These are phyloP conservation scores for Karstenula rhodostoma DNA, from an alignment of 2,329 filamentous ascomycete species.

Conservation along the genomic window DNA sequence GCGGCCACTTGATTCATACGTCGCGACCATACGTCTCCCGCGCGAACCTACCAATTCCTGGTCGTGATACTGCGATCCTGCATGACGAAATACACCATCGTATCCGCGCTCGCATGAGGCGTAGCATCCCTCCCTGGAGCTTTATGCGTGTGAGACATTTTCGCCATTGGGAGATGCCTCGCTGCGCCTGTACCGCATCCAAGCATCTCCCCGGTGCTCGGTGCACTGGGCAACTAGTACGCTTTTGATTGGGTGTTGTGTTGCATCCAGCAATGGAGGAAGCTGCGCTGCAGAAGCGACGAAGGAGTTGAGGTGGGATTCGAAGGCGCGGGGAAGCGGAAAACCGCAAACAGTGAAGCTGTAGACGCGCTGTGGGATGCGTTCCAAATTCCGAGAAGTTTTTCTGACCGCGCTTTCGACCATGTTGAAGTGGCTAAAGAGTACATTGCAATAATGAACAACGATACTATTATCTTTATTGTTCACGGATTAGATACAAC, in stretches of 20 bases:
- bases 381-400: background rate
- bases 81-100: conserved; percentile 6
- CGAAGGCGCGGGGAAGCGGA: background rate
- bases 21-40: background rate
- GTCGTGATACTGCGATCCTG: conserved; percentile 4
- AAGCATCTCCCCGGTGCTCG: conserved; percentile 13
- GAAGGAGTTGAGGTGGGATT: background rate
- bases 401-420: conserved; percentile 2
- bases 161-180: conserved; percentile 36
- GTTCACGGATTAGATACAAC: background rate
- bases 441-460: background rate
- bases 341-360: background rate
- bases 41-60: background rate
- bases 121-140: conserved; percentile 15
- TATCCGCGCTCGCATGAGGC: conserved; percentile 11
- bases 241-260: conserved; percentile 1
- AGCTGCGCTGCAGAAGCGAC: background rate
- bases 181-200: conserved; percentile 14
- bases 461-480: background rate
- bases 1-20: conserved; percentile 7
- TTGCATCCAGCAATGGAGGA: conserved; percentile 1
- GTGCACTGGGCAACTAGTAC: background rate
- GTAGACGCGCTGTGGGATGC: background rate
- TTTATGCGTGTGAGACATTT: conserved; percentile 41
- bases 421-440: background rate